Evolutionary conservation across 345 rosid genomes (phyloP).

Genomic region (Syzygium aromaticum): DNA sequence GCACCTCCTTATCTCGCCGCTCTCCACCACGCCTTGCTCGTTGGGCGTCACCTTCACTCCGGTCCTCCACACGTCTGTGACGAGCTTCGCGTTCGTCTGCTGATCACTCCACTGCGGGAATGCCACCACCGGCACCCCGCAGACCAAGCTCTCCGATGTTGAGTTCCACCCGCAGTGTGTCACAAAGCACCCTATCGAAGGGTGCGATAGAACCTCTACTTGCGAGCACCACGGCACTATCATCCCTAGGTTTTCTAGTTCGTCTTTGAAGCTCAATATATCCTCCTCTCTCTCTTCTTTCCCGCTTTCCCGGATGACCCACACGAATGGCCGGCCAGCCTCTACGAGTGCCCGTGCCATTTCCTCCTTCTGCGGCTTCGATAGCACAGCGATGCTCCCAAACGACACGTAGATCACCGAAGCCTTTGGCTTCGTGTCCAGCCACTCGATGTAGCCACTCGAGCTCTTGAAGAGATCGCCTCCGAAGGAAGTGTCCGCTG

Average conservation of each 20-base stretch:
- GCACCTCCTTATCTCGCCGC: not conserved
- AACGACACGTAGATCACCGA: conserved; percentile 34
- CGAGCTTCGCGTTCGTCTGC: not conserved
- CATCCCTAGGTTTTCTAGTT: not conserved
- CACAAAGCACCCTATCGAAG: not conserved
- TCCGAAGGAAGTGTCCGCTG: conserved; percentile 11
- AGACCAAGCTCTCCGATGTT: not conserved
- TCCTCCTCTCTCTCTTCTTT: not conserved
- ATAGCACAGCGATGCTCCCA: conserved; percentile 8
- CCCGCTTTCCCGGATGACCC: not conserved
- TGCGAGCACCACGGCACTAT: not conserved
- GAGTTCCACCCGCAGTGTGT: not conserved
- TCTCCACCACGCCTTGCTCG: not conserved
- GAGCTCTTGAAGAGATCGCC: conserved; percentile 19
- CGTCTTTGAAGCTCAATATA: not conserved
- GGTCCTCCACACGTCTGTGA: not conserved
- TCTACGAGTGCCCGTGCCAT: not conserved
- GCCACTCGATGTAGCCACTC: conserved; percentile 23
- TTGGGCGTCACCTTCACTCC: not conserved
- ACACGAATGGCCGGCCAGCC: not conserved
- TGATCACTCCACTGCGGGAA: not conserved
- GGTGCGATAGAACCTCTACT: not conserved
- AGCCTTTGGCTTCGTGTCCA: conserved; percentile 18
- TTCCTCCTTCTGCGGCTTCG: not conserved
- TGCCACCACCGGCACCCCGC: not conserved